Base-by-base conservation (phyloP, 1,284 basidiomycete species). In the Hemileia vastatrix region DNA sequence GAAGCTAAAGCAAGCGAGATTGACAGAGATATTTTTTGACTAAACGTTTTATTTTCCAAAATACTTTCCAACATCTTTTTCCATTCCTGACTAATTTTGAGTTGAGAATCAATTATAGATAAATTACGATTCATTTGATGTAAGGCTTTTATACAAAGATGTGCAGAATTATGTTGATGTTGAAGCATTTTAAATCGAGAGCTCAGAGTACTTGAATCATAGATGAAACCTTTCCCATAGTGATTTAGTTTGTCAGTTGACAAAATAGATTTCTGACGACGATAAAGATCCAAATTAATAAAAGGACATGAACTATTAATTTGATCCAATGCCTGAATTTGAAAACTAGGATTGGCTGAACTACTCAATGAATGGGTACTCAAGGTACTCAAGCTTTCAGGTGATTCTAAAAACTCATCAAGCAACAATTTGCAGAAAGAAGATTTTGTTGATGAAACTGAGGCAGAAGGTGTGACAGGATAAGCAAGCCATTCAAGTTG, bases 81-180 rank as follows among this genome's bases (percentile, higher is more conserved):
- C 59, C 59, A 62, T 11, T 51, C 52, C 48, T 49, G 59, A 31
- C 52, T 62, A 1, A 62, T 52, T 54, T 54, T 52, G 18, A 62
- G 53, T 47, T 62, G 59, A 23, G 59, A 51, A 36, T 62, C 59
- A 27, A 62, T 45, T 13, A 44, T 47, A 31, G 59, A 62, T 45
- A 62, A 36, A 49, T 62, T 62, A 51, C 59, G 54, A 32, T 62
- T 62, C 32, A 62, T 62, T 21, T 51, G 52, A n/a, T 49, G 27
- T 15, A 62, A 36, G 54, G 54, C 54, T 31, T 62, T 62, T n/a
- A n/a, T n/a, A n/a, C n/a, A n/a, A n/a, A n/a, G n/a, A n/a, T n/a
- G n/a, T n/a, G n/a, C n/a, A n/a, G n/a, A n/a, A n/a, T n/a, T n/a
- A n/a, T n/a, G n/a, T n/a, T n/a, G n/a, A n/a, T n/a, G n/a, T n/a